A percentile compares a stretch with the other conserved stretches of the same genome.
Evolutionary conservation across 2,329 filamentous ascomycete genomes (phyloP).

Genomic region (Fusarium lateritium): DNA sequence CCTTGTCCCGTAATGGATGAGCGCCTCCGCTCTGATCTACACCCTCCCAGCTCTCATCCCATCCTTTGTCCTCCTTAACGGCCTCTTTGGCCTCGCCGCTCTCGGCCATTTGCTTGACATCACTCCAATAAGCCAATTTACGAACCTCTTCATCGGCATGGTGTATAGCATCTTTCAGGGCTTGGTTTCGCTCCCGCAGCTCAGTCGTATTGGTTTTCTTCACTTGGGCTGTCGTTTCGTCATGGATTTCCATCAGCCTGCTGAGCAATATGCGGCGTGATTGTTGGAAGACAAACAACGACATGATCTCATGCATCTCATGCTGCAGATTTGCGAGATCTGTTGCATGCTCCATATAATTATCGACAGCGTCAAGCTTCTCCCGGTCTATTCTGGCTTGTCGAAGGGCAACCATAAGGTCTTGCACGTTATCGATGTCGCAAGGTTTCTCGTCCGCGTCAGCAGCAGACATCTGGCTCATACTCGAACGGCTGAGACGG

Average conservation of each 20-base stretch:
- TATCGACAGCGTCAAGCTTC: constrained; percentile 86
- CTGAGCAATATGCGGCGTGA: constrained; percentile 84
- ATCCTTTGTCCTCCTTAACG: constrained; percentile 56
- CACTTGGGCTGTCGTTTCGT: constrained; percentile 57
- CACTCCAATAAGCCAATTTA: constrained; percentile 89
- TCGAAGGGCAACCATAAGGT: constrained; percentile 78
- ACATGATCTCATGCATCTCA: constrained; percentile 88
- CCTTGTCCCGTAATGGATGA: constrained; percentile 50
- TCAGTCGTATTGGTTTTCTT: constrained; percentile 57
- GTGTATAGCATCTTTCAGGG: constrained; percentile 80
- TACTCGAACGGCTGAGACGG: constrained; percentile 56
- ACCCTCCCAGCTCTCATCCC: constrained; percentile 63
- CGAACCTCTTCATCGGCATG: constrained; percentile 86
- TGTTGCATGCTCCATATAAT: constrained; percentile 83
- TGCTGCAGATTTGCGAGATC: constrained; percentile 83
- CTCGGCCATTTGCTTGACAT: constrained; percentile 79
- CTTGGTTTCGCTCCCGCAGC: constrained; percentile 67
- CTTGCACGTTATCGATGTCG: constrained; percentile 74
- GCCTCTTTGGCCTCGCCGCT: constrained; percentile 63
- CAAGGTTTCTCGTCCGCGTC: constrained; percentile 70
- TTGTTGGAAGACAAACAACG: constrained; percentile 88
- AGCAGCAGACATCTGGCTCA: constrained; percentile 54
- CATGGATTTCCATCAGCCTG: constrained; percentile 73
- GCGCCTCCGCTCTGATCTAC: constrained; percentile 68
- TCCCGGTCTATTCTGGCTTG: constrained; percentile 87